Evolutionary conservation across 2,329 filamentous ascomycete genomes (phyloP).

Genomic region (Dactylella cylindrospora): DNA sequence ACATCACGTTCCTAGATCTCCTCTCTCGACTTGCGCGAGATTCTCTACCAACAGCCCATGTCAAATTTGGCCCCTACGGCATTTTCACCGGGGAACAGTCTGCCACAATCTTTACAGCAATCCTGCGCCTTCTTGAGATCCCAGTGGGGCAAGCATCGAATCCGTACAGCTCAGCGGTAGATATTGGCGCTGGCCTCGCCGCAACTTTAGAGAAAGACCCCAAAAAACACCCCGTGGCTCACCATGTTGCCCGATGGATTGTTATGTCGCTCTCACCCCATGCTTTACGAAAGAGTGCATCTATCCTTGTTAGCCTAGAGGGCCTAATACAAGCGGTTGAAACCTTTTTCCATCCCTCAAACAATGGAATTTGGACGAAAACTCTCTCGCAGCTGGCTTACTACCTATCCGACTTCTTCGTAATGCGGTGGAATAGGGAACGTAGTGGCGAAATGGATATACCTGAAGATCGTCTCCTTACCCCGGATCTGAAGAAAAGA

Average conservation of each 20-base stretch:
- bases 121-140: constrained; percentile 86
- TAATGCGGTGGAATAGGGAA: constrained; percentile 96
- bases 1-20: constrained; percentile 84
- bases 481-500: constrained; percentile 75
- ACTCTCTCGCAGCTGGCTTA: constrained; percentile 87
- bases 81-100: constrained; percentile 93
- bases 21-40: constrained; percentile 85
- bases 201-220: constrained; percentile 87
- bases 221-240: constrained; percentile 86
- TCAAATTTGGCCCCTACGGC: constrained; percentile 81
- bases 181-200: constrained; percentile 78
- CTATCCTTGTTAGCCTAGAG: constrained; percentile 80
- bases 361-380: constrained; percentile 87
- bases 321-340: constrained; percentile 92
- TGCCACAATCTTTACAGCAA: constrained; percentile 85
- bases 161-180: constrained; percentile 77
- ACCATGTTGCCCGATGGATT: constrained; percentile 90
- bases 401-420: constrained; percentile 92
- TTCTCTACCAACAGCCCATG: constrained; percentile 70
- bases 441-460: constrained; percentile 88
- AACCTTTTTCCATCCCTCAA: constrained; percentile 98
- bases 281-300: constrained; percentile 74
- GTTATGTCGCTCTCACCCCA: constrained; percentile 87
- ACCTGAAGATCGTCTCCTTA: constrained; percentile 76
- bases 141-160: constrained; percentile 94